Conservation (phyloP, 129 eudicot genomes). For the Kitagawia praeruptora region DNA sequence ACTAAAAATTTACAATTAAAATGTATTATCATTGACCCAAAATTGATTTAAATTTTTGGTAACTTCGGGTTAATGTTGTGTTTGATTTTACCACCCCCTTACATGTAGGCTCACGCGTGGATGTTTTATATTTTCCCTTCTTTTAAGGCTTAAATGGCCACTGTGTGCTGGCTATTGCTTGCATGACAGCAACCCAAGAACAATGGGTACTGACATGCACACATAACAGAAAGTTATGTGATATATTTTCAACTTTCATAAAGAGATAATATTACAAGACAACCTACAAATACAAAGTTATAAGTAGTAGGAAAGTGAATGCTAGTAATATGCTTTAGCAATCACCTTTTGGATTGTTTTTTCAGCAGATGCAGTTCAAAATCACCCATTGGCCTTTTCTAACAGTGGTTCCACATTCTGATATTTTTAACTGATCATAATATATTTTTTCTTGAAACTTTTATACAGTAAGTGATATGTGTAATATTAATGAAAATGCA, state of each 20-base stretch:
- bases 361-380: not conserved
- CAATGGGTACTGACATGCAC: not conserved
- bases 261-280: not conserved
- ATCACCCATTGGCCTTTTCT: not conserved
- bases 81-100: not conserved
- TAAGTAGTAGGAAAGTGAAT: not conserved
- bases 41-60: not conserved
- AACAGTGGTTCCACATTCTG: not conserved
- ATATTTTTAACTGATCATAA: not conserved
- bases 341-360: not conserved
- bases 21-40: no score
- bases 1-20: no score
- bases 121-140: not conserved
- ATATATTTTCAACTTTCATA: not conserved
- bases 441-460: not conserved
- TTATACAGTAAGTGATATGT: not conserved
- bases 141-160: not conserved
- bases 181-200: not conserved
- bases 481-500: conserved; percentile 16
- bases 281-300: not conserved
- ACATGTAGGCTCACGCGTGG: not conserved
- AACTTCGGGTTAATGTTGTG: not conserved
- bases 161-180: not conserved
- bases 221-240: not conserved
- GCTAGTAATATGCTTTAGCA: not conserved